Base-by-base conservation (phyloP, 2,329 filamentous ascomycete species). In the Fusarium sp. region DNA sequence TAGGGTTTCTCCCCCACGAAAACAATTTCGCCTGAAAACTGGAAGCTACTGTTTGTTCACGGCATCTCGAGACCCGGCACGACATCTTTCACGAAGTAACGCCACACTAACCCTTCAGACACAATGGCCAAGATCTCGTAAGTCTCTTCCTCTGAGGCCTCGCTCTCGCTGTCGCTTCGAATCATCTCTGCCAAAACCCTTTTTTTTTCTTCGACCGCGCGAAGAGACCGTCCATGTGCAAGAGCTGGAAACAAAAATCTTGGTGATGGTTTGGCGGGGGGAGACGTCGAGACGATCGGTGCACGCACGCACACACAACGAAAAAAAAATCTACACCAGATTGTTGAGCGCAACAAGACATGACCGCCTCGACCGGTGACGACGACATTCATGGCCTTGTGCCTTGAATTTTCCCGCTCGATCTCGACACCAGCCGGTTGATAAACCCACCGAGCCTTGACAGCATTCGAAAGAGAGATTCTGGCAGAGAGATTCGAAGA, bases 81-180 rank as follows among this genome's bases (percentile, higher is more conserved):
- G 64, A 72, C 72, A 60, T 56, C 74, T 68, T 65, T 71, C 64
- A 76, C 74, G 74, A 76, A 75, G 69, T 74, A 77, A 78, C 76
- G 75, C 73, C 76, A 73, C 72, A 75, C 72, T 65, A 65, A 75
- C 73, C 78, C 77, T 77, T 67, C 79, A 78, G 77, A 80, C 77
- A 81, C 78, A 85, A 87, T 87, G 85, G 85, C 84, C 79, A 87
- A 87, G 80, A 74, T 83, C 71, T 86, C 84, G 85, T 87, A 82
- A 81, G 85, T 65, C 40, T n/a, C n/a, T 7, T 28, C 29, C 45
- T 63, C 32, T 46, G 11, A 36, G 35, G 51, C 32, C 34, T 58
- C 11, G 36, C 32, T 48, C 35, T 49, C 39, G 19, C 31, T 44
- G 32, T 61, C 32, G 38, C 31, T 40, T 56, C 44, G 54, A 62